A percentile compares a stretch with the other conserved stretches of the same genome.
Evolutionary conservation across 2,329 filamentous ascomycete genomes (phyloP).

Genomic region (Trichoderma citrinoviride): DNA sequence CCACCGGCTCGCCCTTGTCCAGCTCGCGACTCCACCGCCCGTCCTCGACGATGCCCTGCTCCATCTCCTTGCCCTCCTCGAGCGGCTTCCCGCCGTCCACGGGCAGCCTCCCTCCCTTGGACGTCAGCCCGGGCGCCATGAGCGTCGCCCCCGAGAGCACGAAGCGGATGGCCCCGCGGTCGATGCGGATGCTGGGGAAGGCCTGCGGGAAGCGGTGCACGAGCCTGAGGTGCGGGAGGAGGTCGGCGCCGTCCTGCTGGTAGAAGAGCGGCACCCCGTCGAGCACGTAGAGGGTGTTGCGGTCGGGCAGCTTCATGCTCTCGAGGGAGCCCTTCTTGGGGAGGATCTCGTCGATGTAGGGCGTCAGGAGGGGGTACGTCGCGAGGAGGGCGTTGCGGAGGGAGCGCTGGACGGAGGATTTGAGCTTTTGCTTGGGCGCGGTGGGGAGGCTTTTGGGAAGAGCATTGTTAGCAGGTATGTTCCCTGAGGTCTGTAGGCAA

Average conservation of each 20-base stretch:
- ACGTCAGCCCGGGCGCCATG: slow-evolving; percentile 93
- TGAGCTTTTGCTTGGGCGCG: slow-evolving; percentile 90
- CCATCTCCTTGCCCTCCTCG: slow-evolving; percentile 44
- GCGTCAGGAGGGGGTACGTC: slow-evolving; percentile 80
- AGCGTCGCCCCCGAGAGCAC: slow-evolving; percentile 89
- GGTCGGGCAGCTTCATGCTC: slow-evolving; percentile 89
- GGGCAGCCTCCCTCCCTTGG: slow-evolving; percentile 75
- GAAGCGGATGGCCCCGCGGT: slow-evolving; percentile 94
- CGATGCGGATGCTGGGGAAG: slow-evolving; percentile 83
- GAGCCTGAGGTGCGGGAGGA: slow-evolving; percentile 84
- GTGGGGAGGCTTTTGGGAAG: slow-evolving; percentile 55
- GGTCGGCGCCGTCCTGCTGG: slow-evolving; percentile 72
- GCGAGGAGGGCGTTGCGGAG: slow-evolving; percentile 80
- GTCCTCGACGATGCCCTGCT: slow-evolving; percentile 45
- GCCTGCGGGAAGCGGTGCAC: slow-evolving; percentile 85
- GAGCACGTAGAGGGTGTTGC: slow-evolving; percentile 83
- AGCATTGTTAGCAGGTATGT: not conserved
- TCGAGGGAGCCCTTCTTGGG: slow-evolving; percentile 92
- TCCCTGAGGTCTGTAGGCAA: too few species aligned
- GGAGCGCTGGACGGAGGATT: slow-evolving; percentile 87
- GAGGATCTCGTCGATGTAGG: slow-evolving; percentile 88
- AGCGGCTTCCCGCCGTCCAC: slow-evolving; percentile 40
- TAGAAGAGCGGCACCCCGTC: slow-evolving; percentile 81
- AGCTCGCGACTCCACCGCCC: slow-evolving; percentile 65
- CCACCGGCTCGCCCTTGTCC: slow-evolving; percentile 77